phyloP scores from a whole-genome alignment of 2,329 filamentous ascomycete genomes.

The Venturia effusa region DNA sequence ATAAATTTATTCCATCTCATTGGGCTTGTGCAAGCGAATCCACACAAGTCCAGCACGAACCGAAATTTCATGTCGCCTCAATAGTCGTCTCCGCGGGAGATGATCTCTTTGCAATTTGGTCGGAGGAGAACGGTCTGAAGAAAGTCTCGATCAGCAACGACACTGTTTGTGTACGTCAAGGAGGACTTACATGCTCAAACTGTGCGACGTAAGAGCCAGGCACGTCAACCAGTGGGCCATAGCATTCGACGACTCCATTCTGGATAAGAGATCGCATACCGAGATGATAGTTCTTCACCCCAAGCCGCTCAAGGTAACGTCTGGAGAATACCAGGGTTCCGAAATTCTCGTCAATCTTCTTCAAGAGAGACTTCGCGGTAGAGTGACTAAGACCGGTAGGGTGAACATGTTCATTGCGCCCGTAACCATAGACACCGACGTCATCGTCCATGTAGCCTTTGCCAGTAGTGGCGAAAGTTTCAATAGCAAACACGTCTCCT shows the following conservation, averaged over 20 bases:
- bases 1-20: no score
- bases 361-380: conserved; percentile 76
- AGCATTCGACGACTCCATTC: conserved; percentile 76
- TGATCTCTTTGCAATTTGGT: conserved; percentile 12
- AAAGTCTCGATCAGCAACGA: background rate
- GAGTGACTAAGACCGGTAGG: conserved; percentile 26
- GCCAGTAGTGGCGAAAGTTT: conserved; percentile 90
- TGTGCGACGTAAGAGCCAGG: conserved; percentile 93
- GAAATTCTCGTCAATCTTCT: conserved; percentile 92
- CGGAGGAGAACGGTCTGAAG: conserved; percentile 12
- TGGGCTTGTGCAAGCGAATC: no score
- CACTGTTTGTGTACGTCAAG: background rate
- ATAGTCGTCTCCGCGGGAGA: conserved; percentile 15
- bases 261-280: conserved; percentile 55
- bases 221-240: conserved; percentile 79
- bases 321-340: conserved; percentile 84
- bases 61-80: no score
- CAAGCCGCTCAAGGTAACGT: conserved; percentile 79
- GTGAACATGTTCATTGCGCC: conserved; percentile 27
- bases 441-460: conserved; percentile 81
- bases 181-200: conserved; percentile 72
- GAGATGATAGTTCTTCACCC: conserved; percentile 86
- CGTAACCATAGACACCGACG: conserved; percentile 36
- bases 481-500: conserved; percentile 91
- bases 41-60: no score